Evolutionary conservation across 257 asterid species (phyloP).

Genomic region (Nicotiana attenuata): DNA sequence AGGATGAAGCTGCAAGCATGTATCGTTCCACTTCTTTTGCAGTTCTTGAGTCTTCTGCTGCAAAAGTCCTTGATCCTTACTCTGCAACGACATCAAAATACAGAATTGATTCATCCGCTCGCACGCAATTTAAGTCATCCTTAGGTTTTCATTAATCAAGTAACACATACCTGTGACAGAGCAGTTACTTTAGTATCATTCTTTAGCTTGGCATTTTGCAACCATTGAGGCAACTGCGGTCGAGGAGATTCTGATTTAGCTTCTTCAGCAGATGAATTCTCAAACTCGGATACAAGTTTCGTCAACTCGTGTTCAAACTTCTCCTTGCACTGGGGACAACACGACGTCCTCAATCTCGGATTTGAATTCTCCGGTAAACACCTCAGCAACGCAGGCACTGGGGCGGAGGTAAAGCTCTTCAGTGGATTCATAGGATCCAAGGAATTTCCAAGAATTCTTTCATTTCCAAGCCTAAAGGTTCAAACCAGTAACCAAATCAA

Average conservation of each 20-base stretch:
- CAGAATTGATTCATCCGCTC: background rate
- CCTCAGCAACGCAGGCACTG: constrained; percentile 28
- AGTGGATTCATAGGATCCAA: constrained; percentile 38
- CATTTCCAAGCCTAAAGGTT: constrained; percentile 48
- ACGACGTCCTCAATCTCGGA: constrained; percentile 29
- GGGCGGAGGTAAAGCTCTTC: constrained; percentile 31
- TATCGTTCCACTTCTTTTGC: constrained; percentile 73
- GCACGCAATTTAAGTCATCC: background rate
- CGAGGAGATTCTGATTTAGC: constrained; percentile 32
- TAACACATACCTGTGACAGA: constrained; percentile 39
- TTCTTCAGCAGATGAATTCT: constrained; percentile 54
- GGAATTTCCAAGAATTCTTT: constrained; percentile 44
- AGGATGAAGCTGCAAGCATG: constrained; percentile 71
- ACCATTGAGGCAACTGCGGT: constrained; percentile 70
- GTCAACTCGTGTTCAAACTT: constrained; percentile 56
- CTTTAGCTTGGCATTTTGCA: constrained; percentile 59
- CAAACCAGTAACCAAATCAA: background rate
- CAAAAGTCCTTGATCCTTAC: constrained; percentile 45
- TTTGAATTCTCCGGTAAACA: constrained; percentile 38
- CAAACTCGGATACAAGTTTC: constrained; percentile 39
- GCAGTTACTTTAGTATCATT: constrained; percentile 36
- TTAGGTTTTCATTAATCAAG: background rate
- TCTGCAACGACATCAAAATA: constrained; percentile 27
- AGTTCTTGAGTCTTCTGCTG: constrained; percentile 59
- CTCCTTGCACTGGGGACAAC: constrained; percentile 57